phyloP scores from a whole-genome alignment of 2,329 filamentous ascomycete genomes.

The Arthrobotrys entomopaga region DNA sequence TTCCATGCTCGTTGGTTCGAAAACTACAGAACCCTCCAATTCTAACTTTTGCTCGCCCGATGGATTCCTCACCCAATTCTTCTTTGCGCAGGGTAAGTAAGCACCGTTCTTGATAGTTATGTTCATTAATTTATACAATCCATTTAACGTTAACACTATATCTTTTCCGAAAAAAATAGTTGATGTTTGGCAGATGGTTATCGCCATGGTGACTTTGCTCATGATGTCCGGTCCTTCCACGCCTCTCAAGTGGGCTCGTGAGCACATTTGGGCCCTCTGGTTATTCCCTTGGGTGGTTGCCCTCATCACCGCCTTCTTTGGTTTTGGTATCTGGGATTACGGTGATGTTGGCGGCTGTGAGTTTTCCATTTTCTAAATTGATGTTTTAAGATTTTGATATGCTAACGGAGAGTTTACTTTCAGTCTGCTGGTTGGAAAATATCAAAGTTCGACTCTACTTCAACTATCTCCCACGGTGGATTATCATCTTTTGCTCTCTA shows the following conservation, averaged over 20 bases:
- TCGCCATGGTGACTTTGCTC: slow-evolving; percentile 32
- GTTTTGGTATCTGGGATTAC: slow-evolving; percentile 40
- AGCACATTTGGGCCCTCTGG: slow-evolving; percentile 35
- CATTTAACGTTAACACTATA: background rate
- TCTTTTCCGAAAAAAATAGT: slow-evolving; percentile 12
- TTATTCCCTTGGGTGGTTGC: slow-evolving; percentile 40
- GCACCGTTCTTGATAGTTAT: background rate
- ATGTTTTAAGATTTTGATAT: background rate
- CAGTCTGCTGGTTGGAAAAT: slow-evolving; percentile 48
- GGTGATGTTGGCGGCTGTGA: slow-evolving; percentile 34
- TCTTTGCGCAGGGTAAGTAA: slow-evolving; percentile 46
- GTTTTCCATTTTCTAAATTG: slow-evolving; percentile 6
- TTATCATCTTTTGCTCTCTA: slow-evolving; percentile 36
- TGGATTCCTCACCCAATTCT: slow-evolving; percentile 45
- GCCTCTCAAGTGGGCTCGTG: slow-evolving; percentile 39
- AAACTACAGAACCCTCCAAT: slow-evolving; percentile 17
- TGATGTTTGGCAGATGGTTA: slow-evolving; percentile 46
- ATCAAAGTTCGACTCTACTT: slow-evolving; percentile 34
- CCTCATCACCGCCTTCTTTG: slow-evolving; percentile 35
- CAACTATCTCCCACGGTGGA: slow-evolving; percentile 50
- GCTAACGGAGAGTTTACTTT: background rate
- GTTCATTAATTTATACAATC: background rate
- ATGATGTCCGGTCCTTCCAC: slow-evolving; percentile 36
- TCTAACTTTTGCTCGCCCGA: slow-evolving; percentile 31
- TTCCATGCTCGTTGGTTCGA: slow-evolving; percentile 29